Base-by-base conservation (phyloP, 2,329 filamentous ascomycete genomes). In the Zymoseptoria passerinii region DNA sequence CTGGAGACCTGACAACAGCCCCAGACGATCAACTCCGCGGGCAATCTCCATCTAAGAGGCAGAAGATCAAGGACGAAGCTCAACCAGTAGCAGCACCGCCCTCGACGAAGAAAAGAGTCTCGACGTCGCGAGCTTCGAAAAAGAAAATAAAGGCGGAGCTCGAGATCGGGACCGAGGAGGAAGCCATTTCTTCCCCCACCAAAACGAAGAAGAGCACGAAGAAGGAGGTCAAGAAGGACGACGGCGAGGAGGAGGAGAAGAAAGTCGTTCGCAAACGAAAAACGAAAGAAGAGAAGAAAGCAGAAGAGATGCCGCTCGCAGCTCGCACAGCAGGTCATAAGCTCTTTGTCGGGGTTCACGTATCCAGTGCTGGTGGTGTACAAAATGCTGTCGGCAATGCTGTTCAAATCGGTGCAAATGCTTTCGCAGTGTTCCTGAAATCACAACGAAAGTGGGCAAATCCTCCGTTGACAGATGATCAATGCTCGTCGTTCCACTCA, bases 371-470 rank as follows among this genome's bases (percentile, higher is more conserved):
- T 28, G 92, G 92, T 77, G 92, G 92, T 55, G 89, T 97, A 0
- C 91, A 96, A 58, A 96, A 97, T 73, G 82, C 92, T 0, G 81
- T 97, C 59, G 78, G 80, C 66, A 67, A 77, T 63, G 54, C 60
- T 28, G 55, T 65, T 5, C 67, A 77, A 49, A 69, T 62, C 53
- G 80, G 92, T 55, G 92, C 88, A 62, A 99, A 97, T 71, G 85
- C 92, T 8, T 95, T 97, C 67, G 94, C 94, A 3, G 80, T 97
- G 19, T 99, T 99, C 76, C 81, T 99, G 66, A 97, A 97, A 72
- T 95, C 90, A 0, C 94, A 99, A 73, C 86, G 92, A 57, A 97
- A 96, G 77, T 99, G 94, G 94, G 81, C 83, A 28, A 95, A 88
- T 68, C 90, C 92, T 8, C 83, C 89, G 0, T 80, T 99, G 4